These are phyloP conservation scores for Ulmus americana DNA, from an alignment of 331 rosid species.

Conservation along the genomic window DNA sequence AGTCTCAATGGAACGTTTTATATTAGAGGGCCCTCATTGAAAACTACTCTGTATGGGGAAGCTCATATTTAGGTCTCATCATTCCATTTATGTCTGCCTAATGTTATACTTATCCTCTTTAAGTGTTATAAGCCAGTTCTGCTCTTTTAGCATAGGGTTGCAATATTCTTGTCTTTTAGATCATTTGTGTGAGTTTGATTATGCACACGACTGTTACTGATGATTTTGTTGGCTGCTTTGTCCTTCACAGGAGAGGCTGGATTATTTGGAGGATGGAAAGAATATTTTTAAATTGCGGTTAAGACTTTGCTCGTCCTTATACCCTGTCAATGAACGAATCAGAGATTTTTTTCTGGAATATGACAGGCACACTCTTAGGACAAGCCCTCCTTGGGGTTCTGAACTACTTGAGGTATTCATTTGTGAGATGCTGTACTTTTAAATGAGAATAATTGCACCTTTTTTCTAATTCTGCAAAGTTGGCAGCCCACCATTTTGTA, in stretches of 20 bases:
- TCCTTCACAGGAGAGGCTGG: constrained; percentile 79
- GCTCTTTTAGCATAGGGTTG: background rate
- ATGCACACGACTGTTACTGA: background rate
- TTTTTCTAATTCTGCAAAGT: background rate
- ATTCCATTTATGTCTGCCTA: no score
- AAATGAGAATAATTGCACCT: background rate
- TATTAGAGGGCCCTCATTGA: no score
- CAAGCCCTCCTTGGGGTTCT: constrained; percentile 99
- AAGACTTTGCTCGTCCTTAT: constrained; percentile 84
- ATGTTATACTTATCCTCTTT: no score
- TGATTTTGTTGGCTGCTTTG: constrained; percentile 16
- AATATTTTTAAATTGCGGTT: constrained; percentile 78
- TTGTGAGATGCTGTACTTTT: constrained; percentile 3
- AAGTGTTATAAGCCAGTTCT: no score
- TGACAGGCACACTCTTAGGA: constrained; percentile 95
- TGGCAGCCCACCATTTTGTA: background rate
- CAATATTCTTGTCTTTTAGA: background rate
- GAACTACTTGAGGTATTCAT: constrained; percentile 88
- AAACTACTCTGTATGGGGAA: no score
- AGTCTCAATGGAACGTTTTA: no score
- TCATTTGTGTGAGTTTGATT: background rate
- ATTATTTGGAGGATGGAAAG: constrained; percentile 96
- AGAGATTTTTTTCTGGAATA: constrained; percentile 95
- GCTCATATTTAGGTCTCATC: no score
- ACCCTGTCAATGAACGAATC: constrained; percentile 87